phyloP scores from a whole-genome alignment of 2,329 filamentous ascomycete genomes.

The Trichoderma sp. region DNA sequence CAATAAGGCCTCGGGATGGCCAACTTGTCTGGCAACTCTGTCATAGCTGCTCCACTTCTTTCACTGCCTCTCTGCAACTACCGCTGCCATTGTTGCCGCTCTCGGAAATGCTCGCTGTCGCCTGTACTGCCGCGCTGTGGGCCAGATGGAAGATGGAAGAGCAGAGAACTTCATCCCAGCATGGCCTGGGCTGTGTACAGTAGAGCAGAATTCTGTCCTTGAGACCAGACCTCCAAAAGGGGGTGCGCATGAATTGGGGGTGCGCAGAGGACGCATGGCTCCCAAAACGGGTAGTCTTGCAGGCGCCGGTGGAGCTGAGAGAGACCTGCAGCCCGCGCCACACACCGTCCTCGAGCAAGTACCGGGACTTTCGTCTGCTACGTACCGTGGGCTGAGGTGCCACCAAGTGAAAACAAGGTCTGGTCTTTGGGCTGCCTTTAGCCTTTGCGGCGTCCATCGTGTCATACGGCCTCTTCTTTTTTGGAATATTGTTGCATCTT shows the following conservation, averaged over 20 bases:
- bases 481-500: neutral
- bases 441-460: neutral
- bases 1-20: neutral
- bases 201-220: neutral
- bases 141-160: neutral
- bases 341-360: constrained; percentile 26
- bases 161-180: neutral
- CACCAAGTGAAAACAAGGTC: neutral
- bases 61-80: constrained; percentile 24
- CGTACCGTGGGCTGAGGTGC: constrained; percentile 6
- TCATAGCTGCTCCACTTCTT: neutral
- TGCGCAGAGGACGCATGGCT: constrained; percentile 19
- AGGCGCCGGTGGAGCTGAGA: constrained; percentile 29
- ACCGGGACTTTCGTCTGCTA: constrained; percentile 25
- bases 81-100: neutral
- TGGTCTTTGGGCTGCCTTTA: neutral
- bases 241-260: constrained; percentile 20
- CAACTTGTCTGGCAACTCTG: neutral
- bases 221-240: neutral
- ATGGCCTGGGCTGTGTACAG: constrained; percentile 26
- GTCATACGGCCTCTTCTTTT: neutral
- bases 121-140: neutral
- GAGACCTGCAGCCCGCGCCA: constrained; percentile 30
- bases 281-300: constrained; percentile 26
- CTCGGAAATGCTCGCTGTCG: constrained; percentile 10